phyloP scores from a whole-genome alignment of 495 filamentous ascomycete species.

The Penicillium cinerascens region DNA sequence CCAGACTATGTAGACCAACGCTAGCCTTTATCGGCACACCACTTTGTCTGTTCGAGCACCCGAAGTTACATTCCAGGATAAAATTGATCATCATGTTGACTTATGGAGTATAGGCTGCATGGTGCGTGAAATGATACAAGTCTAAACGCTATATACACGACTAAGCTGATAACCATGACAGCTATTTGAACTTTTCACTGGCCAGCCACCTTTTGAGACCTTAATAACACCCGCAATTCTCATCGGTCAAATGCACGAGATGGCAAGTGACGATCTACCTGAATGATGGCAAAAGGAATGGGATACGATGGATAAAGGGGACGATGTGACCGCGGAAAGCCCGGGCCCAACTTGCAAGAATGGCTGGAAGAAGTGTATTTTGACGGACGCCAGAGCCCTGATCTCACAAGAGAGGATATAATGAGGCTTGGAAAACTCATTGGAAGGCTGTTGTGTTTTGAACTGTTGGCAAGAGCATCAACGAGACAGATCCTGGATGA shows the following conservation, averaged over 20 bases:
- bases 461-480: slow-evolving; percentile 32
- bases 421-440: slow-evolving; percentile 28
- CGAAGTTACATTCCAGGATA: slow-evolving; percentile 39
- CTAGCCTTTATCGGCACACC: too few relatives aligned
- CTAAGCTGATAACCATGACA: slow-evolving; percentile 19
- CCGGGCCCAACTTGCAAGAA: slow-evolving; percentile 26
- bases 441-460: slow-evolving; percentile 30
- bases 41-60: slow-evolving; percentile 36
- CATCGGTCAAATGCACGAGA: slow-evolving; percentile 32
- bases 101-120: slow-evolving; percentile 44
- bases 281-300: slow-evolving; percentile 28
- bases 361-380: slow-evolving; percentile 39
- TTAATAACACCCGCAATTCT: slow-evolving; percentile 30
- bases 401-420: slow-evolving; percentile 30
- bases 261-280: slow-evolving; percentile 30
- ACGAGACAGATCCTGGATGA: slow-evolving; percentile 30
- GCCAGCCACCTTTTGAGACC: slow-evolving; percentile 37
- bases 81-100: slow-evolving; percentile 40
- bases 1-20: too few relatives aligned
- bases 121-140: slow-evolving; percentile 24
- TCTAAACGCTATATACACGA: background rate
- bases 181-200: slow-evolving; percentile 39
- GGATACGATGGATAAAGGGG: slow-evolving; percentile 20
- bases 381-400: slow-evolving; percentile 19
- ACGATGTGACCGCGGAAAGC: slow-evolving; percentile 9